Evolutionary conservation across 805 yeast species (phyloP).

Genomic region (Jamesozyma piceae): DNA sequence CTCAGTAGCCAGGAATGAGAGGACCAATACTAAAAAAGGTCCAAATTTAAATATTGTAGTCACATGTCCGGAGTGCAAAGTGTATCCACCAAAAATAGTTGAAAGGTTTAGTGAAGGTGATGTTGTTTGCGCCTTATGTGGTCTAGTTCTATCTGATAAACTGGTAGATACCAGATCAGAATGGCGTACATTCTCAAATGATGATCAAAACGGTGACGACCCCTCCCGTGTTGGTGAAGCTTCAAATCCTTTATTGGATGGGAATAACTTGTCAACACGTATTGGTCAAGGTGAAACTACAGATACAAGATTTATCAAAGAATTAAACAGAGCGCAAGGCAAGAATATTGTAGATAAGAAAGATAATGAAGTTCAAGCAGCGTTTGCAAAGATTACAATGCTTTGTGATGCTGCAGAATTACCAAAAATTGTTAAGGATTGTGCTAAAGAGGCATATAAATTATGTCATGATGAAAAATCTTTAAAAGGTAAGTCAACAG

Average conservation of each 20-base stretch:
- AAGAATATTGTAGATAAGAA: conserved; percentile 76
- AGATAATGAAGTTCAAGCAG: conserved; percentile 80
- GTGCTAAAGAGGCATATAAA: conserved; percentile 93
- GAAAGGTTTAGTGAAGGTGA: conserved; percentile 97
- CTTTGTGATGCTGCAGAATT: conserved; percentile 95
- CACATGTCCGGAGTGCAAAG: conserved; percentile 93
- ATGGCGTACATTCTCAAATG: conserved; percentile 97
- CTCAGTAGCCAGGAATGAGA: conserved; percentile 5
- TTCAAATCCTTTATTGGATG: conserved; percentile 81
- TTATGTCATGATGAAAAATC: conserved; percentile 79
- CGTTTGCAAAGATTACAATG: conserved; percentile 83
- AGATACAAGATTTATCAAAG: conserved; percentile 79
- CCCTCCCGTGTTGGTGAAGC: conserved; percentile 99
- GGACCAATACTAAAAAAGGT: too few relatives aligned
- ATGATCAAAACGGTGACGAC: conserved; percentile 96
- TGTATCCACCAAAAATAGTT: conserved; percentile 88
- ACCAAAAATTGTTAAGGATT: conserved; percentile 92
- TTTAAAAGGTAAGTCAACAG: conserved; percentile 84
- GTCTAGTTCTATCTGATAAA: conserved; percentile 82
- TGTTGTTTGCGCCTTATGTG: conserved; percentile 94
- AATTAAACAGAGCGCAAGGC: conserved; percentile 81
- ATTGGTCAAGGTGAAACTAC: conserved; percentile 84
- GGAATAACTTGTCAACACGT: conserved; percentile 88
- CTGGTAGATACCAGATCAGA: conserved; percentile 93
- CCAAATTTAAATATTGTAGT: conserved; percentile 82